Percentiles rank a stretch among this genome's conserved stretches.
Conservation (phyloP, 2,329 filamentous ascomycete genomes). For the Xylariales sp. region DNA sequence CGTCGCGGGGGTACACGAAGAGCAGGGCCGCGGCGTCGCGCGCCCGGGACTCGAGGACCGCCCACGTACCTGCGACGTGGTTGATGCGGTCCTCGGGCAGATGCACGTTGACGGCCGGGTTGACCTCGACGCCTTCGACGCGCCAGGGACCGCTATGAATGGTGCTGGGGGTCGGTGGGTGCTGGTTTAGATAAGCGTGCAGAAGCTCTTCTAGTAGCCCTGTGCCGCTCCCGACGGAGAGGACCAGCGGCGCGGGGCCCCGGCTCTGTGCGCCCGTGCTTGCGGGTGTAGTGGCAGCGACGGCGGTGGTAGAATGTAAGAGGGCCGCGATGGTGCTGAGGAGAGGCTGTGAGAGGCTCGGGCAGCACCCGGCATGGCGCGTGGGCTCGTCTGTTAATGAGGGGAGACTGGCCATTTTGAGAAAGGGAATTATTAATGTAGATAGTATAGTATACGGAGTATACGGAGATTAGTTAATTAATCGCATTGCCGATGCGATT, state of each 20-base stretch:
- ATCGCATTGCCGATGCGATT: no score
- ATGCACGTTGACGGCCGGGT: slow-evolving; percentile 27
- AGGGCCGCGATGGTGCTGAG: slow-evolving; percentile 22
- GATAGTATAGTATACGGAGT: no score
- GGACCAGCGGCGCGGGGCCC: slow-evolving; percentile 23
- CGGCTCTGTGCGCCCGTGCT: background rate
- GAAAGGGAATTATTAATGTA: no score
- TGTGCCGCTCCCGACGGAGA: slow-evolving; percentile 42
- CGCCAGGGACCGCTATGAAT: slow-evolving; percentile 8
- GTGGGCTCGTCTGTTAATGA: slow-evolving; percentile 26
- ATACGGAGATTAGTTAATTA: no score
- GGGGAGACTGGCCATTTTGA: slow-evolving; percentile 27
- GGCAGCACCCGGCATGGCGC: slow-evolving; percentile 38
- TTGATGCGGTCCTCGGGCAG: slow-evolving; percentile 38
- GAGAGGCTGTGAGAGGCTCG: slow-evolving; percentile 36
- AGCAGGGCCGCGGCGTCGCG: slow-evolving; percentile 44
- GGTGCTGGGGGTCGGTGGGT: background rate
- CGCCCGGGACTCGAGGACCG: slow-evolving; percentile 43
- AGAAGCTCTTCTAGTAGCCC: slow-evolving; percentile 40
- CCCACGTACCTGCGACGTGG: slow-evolving; percentile 51
- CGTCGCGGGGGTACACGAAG: slow-evolving; percentile 53
- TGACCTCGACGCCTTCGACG: slow-evolving; percentile 41
- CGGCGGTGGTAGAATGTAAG: background rate
- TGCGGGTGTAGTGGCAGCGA: background rate
- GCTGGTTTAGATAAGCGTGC: slow-evolving; percentile 16